Percentiles rank a stretch among this genome's conserved stretches.
Evolutionary conservation across 169 alveolate species (phyloP).

Genomic region (Cryptosporidium muris): DNA sequence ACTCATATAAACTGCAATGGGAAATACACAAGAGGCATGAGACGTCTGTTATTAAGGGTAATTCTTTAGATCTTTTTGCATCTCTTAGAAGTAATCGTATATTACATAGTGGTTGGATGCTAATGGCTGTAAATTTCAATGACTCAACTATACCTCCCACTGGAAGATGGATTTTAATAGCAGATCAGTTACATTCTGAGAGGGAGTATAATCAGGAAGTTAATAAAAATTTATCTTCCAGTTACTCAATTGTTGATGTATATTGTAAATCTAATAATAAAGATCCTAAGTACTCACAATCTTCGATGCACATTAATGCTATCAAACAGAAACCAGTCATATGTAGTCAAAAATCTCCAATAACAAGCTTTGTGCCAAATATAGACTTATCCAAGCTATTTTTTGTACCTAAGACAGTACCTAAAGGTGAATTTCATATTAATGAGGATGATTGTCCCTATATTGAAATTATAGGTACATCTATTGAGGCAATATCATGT

Average conservation of each 20-base stretch:
- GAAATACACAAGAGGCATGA: conserved; percentile 45
- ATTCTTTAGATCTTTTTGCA: conserved; percentile 15
- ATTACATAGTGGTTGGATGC: conserved; percentile 23
- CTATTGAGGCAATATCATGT: conserved; percentile 50
- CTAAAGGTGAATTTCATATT: neutral
- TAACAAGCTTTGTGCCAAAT: conserved; percentile 25
- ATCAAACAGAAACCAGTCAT: conserved; percentile 7
- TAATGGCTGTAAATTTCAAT: conserved; percentile 38
- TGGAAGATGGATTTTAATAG: conserved; percentile 34
- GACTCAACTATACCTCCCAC: conserved; percentile 38
- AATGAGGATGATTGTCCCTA: conserved; percentile 12
- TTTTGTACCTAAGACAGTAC: conserved; percentile 27
- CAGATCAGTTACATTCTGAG: conserved; percentile 1
- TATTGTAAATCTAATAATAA: conserved; percentile 31
- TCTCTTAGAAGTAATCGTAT: neutral
- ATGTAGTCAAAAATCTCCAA: conserved; percentile 17
- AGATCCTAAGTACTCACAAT: neutral
- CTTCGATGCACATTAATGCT: conserved; percentile 11
- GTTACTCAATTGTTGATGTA: conserved; percentile 18
- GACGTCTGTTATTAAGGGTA: too few species aligned
- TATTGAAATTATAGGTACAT: conserved; percentile 47
- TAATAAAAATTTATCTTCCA: neutral
- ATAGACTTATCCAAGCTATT: conserved; percentile 5
- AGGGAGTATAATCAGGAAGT: neutral
- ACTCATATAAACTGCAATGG: conserved; percentile 53